Evolutionary conservation across 495 filamentous ascomycete species (phyloP).

Genomic region (Poronia punctata): DNA sequence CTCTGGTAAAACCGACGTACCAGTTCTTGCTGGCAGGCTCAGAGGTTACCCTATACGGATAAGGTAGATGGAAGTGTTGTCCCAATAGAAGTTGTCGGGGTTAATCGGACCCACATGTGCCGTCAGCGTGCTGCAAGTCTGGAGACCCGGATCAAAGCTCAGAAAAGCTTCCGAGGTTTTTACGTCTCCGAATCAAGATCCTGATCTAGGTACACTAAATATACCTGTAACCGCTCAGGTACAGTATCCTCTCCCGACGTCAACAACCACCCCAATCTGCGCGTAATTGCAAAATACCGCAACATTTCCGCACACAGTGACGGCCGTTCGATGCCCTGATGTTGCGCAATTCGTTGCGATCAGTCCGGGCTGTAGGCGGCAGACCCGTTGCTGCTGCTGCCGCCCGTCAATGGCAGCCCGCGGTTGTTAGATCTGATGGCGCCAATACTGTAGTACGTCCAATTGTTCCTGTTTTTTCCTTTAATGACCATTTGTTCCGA

Average conservation of each 20-base stretch:
- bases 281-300: conserved; percentile 3
- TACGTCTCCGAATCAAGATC: conserved; percentile 14
- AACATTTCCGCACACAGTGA: conserved; percentile 28
- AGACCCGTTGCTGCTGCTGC: conserved; percentile 40
- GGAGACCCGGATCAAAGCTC: conserved; percentile 6
- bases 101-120: conserved; percentile 5
- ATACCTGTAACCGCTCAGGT: conserved; percentile 26
- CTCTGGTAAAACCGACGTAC: no score
- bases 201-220: no score
- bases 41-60: conserved; percentile 6
- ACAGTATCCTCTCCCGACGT: conserved; percentile 12
- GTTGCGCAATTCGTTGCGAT: conserved; percentile 60
- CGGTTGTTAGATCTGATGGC: conserved; percentile 25
- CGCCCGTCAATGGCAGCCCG: conserved; percentile 51
- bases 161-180: conserved; percentile 34
- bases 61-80: conserved; percentile 1
- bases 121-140: no score
- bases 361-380: conserved; percentile 47
- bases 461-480: no score
- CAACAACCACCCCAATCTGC: conserved; percentile 22
- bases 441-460: conserved; percentile 28
- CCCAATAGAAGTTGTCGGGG: background rate
- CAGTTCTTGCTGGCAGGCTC: no score
- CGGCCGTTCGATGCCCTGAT: conserved; percentile 51
- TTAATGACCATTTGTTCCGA: background rate